Evolutionary conservation across 768 basidiomycete genomes (phyloP).

Genomic region (Sutorius australiensis): DNA sequence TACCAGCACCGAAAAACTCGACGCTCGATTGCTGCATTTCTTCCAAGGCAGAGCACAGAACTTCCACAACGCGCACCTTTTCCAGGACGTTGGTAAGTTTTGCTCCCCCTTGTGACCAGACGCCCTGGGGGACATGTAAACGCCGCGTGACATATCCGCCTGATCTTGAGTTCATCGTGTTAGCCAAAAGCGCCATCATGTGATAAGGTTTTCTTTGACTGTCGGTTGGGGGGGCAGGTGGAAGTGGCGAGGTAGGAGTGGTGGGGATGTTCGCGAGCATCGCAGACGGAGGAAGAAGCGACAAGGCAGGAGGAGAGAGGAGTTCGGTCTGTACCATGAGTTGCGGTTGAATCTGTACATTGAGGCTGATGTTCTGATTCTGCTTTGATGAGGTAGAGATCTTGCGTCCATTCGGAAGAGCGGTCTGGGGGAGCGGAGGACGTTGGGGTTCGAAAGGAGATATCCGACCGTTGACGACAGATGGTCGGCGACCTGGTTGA

Average conservation of each 20-base stretch:
- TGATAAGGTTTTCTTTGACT: slow-evolving; percentile 83
- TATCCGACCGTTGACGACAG: slow-evolving; percentile 47
- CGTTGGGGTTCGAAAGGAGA: slow-evolving; percentile 48
- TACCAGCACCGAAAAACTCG: slow-evolving; percentile 75
- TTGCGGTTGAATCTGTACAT: slow-evolving; percentile 46
- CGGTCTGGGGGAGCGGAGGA: slow-evolving; percentile 48
- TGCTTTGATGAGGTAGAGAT: slow-evolving; percentile 58
- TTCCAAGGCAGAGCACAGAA: slow-evolving; percentile 74
- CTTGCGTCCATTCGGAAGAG: slow-evolving; percentile 50
- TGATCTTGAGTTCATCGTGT: slow-evolving; percentile 71
- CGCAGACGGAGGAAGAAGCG: slow-evolving; percentile 44
- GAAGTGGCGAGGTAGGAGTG: slow-evolving; percentile 76
- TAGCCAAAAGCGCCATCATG: slow-evolving; percentile 78
- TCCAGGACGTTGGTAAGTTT: slow-evolving; percentile 79
- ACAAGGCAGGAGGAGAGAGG: slow-evolving; percentile 35
- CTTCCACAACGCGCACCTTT: slow-evolving; percentile 81
- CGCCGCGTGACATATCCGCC: slow-evolving; percentile 88
- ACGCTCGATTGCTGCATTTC: slow-evolving; percentile 69
- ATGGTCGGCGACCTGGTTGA: slow-evolving; percentile 72
- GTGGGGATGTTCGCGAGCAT: slow-evolving; percentile 59
- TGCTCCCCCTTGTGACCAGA: slow-evolving; percentile 89
- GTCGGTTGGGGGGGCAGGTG: slow-evolving; percentile 67
- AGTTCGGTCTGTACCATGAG: slow-evolving; percentile 52
- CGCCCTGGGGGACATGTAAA: slow-evolving; percentile 82
- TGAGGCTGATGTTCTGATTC: slow-evolving; percentile 42